These are phyloP conservation scores for Sporothrix curviconia DNA, from an alignment of 2,329 filamentous ascomycete species.

Conservation along the genomic window DNA sequence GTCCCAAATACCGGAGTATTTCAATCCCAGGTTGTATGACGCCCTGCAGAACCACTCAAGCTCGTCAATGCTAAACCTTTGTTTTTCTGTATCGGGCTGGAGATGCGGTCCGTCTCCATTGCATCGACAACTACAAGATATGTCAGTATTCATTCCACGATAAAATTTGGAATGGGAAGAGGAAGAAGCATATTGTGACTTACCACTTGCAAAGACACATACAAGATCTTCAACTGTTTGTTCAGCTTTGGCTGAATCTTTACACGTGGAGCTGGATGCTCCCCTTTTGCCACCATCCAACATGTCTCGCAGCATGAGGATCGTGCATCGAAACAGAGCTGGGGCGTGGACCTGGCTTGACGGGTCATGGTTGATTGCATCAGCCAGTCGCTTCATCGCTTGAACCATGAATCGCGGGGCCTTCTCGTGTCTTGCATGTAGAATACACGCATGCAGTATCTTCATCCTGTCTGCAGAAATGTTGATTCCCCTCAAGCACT, in stretches of 20 bases:
- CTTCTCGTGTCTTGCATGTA: conserved; percentile 64
- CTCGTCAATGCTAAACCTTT: conserved; percentile 56
- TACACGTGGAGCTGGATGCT: not conserved
- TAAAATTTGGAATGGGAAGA: not conserved
- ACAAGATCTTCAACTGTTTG: conserved; percentile 10
- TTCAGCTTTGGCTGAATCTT: not conserved
- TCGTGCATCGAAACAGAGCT: conserved; percentile 56
- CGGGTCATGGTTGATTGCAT: conserved; percentile 43
- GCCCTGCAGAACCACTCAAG: conserved; percentile 81
- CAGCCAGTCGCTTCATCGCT: conserved; percentile 54
- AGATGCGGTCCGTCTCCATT: conserved; percentile 35
- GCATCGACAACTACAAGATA: conserved; percentile 25
- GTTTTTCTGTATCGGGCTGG: conserved; percentile 33
- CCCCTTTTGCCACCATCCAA: conserved; percentile 28
- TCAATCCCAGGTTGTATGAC: conserved; percentile 69
- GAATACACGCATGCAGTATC: conserved; percentile 71
- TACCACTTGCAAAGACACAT: conserved; percentile 40
- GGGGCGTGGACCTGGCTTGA: conserved; percentile 51
- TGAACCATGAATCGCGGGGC: conserved; percentile 54
- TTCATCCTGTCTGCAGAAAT: conserved; percentile 48
- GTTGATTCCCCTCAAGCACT: conserved; percentile 57
- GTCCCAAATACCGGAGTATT: conserved; percentile 49
- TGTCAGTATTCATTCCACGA: not conserved
- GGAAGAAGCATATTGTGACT: conserved; percentile 11
- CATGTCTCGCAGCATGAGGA: conserved; percentile 42